phyloP scores from a whole-genome alignment of 768 basidiomycete species.

The Wakefieldia striispora region DNA sequence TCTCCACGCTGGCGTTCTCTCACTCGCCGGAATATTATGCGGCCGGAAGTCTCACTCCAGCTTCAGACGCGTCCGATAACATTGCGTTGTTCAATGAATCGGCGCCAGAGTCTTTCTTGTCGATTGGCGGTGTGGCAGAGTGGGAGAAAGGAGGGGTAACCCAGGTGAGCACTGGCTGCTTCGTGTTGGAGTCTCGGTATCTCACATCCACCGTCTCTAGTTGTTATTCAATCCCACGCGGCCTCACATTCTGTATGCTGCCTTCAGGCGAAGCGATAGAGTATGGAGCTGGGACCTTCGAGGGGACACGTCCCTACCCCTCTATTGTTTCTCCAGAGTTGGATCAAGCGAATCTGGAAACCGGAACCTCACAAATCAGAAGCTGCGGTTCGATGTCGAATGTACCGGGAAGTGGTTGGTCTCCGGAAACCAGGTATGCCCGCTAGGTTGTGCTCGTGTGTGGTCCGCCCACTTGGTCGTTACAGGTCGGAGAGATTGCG shows the following conservation, averaged over 20 bases:
- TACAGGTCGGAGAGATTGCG: conserved; percentile 55
- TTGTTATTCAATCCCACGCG: conserved; percentile 72
- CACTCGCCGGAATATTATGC: conserved; percentile 68
- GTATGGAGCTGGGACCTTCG: conserved; percentile 84
- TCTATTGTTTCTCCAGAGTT: conserved; percentile 33
- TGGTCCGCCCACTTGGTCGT: not conserved
- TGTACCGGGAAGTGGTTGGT: conserved; percentile 59
- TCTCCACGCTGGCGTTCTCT: conserved; percentile 81
- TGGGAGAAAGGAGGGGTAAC: conserved; percentile 39
- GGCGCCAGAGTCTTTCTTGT: conserved; percentile 54
- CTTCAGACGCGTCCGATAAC: conserved; percentile 44
- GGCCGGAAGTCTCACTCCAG: conserved; percentile 68
- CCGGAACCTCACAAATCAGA: conserved; percentile 63
- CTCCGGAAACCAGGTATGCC: conserved; percentile 64
- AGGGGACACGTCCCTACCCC: conserved; percentile 44
- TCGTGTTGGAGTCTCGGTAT: not conserved
- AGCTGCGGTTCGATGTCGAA: conserved; percentile 76
- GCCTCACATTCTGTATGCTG: conserved; percentile 74
- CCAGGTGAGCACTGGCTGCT: conserved; percentile 39
- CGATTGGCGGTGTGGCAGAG: conserved; percentile 54
- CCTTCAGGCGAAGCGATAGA: conserved; percentile 59
- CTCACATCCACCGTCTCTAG: conserved; percentile 33
- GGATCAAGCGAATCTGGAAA: not conserved
- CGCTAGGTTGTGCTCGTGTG: not conserved
- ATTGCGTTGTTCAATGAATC: conserved; percentile 68